These are phyloP conservation scores for Rhizopus stolonifer DNA, from an alignment of 371 early-diverging fungal species.

Conservation along the genomic window DNA sequence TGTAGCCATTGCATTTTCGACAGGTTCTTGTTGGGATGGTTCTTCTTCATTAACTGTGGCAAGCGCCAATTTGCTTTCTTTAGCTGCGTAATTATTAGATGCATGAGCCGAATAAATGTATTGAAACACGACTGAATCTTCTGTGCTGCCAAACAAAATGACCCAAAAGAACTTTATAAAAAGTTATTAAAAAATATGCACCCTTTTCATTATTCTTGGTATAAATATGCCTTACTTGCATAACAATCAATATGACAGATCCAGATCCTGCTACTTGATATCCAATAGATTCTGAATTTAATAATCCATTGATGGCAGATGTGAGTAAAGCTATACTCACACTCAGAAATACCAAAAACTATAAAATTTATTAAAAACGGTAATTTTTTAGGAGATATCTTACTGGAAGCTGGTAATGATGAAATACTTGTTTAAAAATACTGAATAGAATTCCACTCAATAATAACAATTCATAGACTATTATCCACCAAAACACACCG, in stretches of 20 bases:
- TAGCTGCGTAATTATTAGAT: conserved; percentile 6
- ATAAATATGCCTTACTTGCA: conserved; percentile 16
- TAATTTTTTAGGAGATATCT: conserved; percentile 17
- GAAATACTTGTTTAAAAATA: conserved; percentile 28
- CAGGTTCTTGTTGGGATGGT: neutral
- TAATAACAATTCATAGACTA: conserved; percentile 39
- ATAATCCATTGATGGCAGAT: conserved; percentile 17
- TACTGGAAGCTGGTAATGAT: conserved; percentile 42
- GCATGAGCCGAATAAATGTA: conserved; percentile 20
- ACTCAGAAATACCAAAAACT: conserved; percentile 42
- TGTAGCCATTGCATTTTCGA: conserved; percentile 17
- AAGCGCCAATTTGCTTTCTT: conserved; percentile 22
- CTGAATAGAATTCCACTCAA: conserved; percentile 27
- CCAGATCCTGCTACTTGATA: conserved; percentile 37
- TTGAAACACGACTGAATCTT: conserved; percentile 44
- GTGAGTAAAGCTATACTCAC: conserved; percentile 36
- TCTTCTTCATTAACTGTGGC: neutral
- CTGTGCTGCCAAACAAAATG: conserved; percentile 44
- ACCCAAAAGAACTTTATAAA: conserved; percentile 40
- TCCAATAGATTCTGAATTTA: conserved; percentile 9
- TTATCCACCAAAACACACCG: conserved; percentile 37
- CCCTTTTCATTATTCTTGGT: no score
- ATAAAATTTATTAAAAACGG: no score
- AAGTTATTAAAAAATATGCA: neutral
- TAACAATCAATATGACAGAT: conserved; percentile 36